phyloP scores from a whole-genome alignment of 83 land plant genomes.

The Thuja plicata region DNA sequence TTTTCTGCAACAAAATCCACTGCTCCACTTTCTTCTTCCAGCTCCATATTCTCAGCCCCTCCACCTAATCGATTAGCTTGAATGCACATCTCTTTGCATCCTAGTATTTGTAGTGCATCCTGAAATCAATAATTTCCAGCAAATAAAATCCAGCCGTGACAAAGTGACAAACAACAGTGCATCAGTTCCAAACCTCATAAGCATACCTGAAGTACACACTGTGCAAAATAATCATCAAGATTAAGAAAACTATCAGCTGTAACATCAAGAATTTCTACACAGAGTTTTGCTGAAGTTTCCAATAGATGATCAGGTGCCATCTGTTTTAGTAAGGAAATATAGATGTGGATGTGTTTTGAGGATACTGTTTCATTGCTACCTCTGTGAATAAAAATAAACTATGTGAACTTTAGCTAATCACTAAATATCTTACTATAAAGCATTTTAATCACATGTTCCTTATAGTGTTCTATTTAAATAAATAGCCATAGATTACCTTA shows the following conservation, averaged over 20 bases:
- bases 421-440: slow-evolving; percentile 8
- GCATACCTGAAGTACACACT: slow-evolving; percentile 81
- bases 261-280: slow-evolving; percentile 93
- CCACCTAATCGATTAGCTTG: slow-evolving; percentile 36
- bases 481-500: slow-evolving; percentile 40
- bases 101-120: slow-evolving; percentile 79
- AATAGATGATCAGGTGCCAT: slow-evolving; percentile 95
- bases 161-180: background rate
- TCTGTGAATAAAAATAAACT: slow-evolving; percentile 33
- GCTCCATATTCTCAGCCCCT: slow-evolving; percentile 40
- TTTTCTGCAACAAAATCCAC: slow-evolving; percentile 51
- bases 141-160: background rate
- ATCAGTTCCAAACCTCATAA: background rate
- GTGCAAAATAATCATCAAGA: slow-evolving; percentile 54
- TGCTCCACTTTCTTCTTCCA: slow-evolving; percentile 58
- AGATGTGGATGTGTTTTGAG: slow-evolving; percentile 78
- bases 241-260: slow-evolving; percentile 85
- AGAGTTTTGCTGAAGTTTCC: slow-evolving; percentile 90
- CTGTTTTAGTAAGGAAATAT: slow-evolving; percentile 77
- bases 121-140: no score
- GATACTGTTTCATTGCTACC: slow-evolving; percentile 62
- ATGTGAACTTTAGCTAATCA: background rate
- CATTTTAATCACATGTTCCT: background rate
- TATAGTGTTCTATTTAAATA: background rate
- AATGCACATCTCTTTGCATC: slow-evolving; percentile 83